Evolutionary conservation across 345 rosid genomes (phyloP), one percentile per base, ranked within the genome.

Genomic region (Bruguiera gymnorhiza): DNA sequence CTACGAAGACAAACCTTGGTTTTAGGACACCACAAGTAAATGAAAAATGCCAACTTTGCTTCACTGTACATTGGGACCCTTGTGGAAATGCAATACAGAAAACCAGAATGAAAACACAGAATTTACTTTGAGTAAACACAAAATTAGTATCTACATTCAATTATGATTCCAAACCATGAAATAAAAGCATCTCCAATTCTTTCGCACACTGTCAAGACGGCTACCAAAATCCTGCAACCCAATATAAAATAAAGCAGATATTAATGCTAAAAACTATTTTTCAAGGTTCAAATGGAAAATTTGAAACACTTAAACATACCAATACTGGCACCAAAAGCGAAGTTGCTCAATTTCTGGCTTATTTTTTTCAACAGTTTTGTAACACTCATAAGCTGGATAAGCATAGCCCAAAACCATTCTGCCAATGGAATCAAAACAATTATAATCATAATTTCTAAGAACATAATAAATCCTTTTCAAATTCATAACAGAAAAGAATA

Each of bases 61-160:
- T 92, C 97, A 18, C 90, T 86, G 70, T 92, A 90, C 82, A 95
- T 80, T 4, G 99, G 98, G 67, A 90, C 72, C 99, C 98, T 95
- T 74, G 69, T 76, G 24, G 27, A 66, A 27, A 73, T 11, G 54
- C 66, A 64, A 72, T 20, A 63, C 5, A 57, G 46, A 13, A 23
- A 63, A 71, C 67, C 29, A 50, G 21, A 55, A 69, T 59, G 4
- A 32, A 27, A 79, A 60, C 18, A 54, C 53, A 21, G 11, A 55
- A 29, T 27, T 23, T 15, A 39, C 16, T 29, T 29, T 1, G 10
- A 48, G 18, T 32, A 36, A 30, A 18, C 55, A 67, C 11, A 31
- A 37, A 27, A 36, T 55, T 24, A 56, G 18, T 20, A 3, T 56
- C 24, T 23, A 24, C 0, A 56, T 56, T 23, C 15, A 21, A 24